phyloP scores from a whole-genome alignment of 176 grass and related monocot species.

The Bonia amplexicaulis region DNA sequence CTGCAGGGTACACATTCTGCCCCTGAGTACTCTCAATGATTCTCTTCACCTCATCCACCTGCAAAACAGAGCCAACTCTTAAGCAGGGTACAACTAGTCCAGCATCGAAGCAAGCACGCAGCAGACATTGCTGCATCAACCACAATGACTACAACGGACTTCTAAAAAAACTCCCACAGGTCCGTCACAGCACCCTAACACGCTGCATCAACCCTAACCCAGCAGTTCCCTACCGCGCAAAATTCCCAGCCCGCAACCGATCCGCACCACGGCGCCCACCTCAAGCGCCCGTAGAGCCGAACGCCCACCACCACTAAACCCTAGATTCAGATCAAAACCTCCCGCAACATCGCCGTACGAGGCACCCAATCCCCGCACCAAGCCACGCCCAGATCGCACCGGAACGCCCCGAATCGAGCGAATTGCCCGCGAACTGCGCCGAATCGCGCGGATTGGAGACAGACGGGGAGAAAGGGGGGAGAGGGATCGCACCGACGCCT shows the following conservation, averaged over 20 bases:
- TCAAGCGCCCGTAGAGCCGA: neutral
- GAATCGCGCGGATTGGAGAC: neutral
- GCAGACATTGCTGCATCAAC: neutral
- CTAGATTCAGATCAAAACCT: conserved; percentile 44
- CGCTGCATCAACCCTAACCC: neutral
- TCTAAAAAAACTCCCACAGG: neutral
- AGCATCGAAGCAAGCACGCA: neutral
- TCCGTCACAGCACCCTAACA: neutral
- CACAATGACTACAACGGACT: neutral
- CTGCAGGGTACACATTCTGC: conserved; percentile 64
- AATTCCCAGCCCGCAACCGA: neutral
- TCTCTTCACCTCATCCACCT: conserved; percentile 83
- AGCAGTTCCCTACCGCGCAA: neutral
- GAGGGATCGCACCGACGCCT: conserved; percentile 47
- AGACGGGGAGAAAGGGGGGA: too few relatives aligned
- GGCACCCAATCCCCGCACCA: neutral
- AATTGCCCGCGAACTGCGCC: neutral
- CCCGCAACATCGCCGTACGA: neutral
- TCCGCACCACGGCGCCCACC: neutral
- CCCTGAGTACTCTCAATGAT: conserved; percentile 81
- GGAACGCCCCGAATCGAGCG: neutral
- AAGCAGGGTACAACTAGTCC: neutral
- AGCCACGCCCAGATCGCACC: neutral
- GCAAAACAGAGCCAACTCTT: conserved; percentile 7
- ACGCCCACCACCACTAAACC: conserved; percentile 7